Evolutionary conservation across 1,284 basidiomycete genomes (phyloP), one percentile per base, ranked within the genome.

Genomic region (Puccinia sorghi): DNA sequence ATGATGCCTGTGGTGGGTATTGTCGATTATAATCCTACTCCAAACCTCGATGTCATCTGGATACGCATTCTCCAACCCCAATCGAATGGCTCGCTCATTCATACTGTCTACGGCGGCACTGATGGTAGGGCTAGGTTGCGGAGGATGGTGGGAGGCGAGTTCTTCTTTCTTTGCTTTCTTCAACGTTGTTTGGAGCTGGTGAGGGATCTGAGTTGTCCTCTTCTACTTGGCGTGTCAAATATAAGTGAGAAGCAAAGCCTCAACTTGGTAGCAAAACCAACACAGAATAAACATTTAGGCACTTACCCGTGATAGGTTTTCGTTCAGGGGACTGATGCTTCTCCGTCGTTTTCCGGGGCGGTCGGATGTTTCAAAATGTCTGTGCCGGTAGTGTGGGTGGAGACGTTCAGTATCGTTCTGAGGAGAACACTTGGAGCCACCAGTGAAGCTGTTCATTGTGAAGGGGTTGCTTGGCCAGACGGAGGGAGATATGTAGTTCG

Each of bases 61-160:
- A 71, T 56, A 41, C 17, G 37, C 37, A 56, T 71, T 71, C 52
- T 56, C 69, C 17, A 71, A 71, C 7, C 52, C 69, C 39, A 71
- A 56, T 9, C 69, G 69, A 41, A 52, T 71, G 9, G 69, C 37
- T 41, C 69, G 52, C 52, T 71, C 69, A 37, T 71, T 71, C 8
- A 71, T 71, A 12, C 69, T 71, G n/a, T 71, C 69, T 13, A 71
- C 69, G 50, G 69, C 50, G 13, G 69, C 69, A 41, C 9, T 71
- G 4, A 71, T 54, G 27, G 52, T 39, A 2, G 69, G 46, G n/a
- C 32, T 57, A n/a, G 37, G 25, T 25, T 37, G 12, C 1, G 15
- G 37, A 15, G 52, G 15, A 43, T 56, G 69, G 52, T n/a, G 56
- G 4, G 32, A 20, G 4, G 20, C 3, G 5, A 20, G 6, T n/a